Percentiles rank a stretch among this genome's conserved stretches.
Conservation (phyloP, 2,329 filamentous ascomycete genomes). For the Microsporum ferrugineum region DNA sequence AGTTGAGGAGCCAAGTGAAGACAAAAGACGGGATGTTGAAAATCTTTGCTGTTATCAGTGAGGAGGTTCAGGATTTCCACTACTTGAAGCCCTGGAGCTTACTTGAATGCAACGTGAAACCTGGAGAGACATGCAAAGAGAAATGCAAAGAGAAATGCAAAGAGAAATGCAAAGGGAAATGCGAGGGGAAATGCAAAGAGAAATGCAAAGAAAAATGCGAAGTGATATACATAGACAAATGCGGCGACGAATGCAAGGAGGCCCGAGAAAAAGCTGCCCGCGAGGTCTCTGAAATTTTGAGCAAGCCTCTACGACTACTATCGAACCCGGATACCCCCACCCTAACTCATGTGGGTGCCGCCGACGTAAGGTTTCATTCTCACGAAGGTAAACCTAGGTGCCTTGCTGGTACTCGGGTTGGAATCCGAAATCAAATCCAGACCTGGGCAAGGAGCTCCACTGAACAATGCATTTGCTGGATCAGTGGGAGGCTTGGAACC, state of each 20-base stretch:
- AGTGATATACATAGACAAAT: background rate
- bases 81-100: background rate
- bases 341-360: background rate
- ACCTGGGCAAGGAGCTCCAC: background rate
- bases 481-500: slow-evolving; percentile 21
- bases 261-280: background rate
- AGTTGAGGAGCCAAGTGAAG: background rate
- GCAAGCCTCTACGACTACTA: background rate
- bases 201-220: too few relatives aligned
- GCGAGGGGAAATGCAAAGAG: too few relatives aligned
- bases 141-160: too few relatives aligned
- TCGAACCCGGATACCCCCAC: background rate
- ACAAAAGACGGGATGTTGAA: background rate
- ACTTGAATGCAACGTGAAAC: background rate
- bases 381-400: background rate
- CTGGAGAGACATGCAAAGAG: background rate
- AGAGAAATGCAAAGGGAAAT: too few relatives aligned
- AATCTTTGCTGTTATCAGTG: background rate
- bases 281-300: background rate
- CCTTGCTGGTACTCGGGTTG: background rate
- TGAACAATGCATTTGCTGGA: slow-evolving; percentile 18
- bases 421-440: background rate
- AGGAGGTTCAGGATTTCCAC: background rate
- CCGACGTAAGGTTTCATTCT: background rate
- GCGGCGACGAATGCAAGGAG: background rate